Evolutionary conservation across 108 stramenopile species (phyloP).

Genomic region (Fragilariopsis cylindrus): DNA sequence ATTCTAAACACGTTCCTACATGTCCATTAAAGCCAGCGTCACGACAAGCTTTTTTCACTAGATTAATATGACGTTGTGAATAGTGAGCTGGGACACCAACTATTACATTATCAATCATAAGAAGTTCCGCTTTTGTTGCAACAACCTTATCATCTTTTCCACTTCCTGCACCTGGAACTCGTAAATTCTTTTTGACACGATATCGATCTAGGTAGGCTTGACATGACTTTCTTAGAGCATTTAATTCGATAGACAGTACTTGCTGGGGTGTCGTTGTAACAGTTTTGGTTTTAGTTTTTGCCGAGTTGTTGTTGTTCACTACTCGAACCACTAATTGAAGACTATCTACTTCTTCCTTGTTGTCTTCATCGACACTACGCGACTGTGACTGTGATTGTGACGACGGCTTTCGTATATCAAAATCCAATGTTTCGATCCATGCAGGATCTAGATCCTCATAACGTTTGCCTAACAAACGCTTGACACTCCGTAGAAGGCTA

Average conservation of each 20-base stretch:
- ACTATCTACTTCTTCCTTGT: constrained; percentile 25
- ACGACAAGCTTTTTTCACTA: constrained; percentile 54
- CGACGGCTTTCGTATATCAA: constrained; percentile 36
- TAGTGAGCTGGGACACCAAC: constrained; percentile 83
- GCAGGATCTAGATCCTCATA: constrained; percentile 47
- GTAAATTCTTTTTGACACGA: constrained; percentile 40
- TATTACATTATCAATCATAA: constrained; percentile 46
- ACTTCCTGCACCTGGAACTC: constrained; percentile 39
- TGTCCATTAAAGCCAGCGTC: constrained; percentile 68
- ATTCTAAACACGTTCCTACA: constrained; percentile 69
- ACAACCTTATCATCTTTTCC: neutral
- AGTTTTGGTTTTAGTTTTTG: constrained; percentile 44
- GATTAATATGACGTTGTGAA: constrained; percentile 51
- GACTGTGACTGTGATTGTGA: too few species aligned
- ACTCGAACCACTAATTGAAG: constrained; percentile 20
- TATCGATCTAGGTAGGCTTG: constrained; percentile 47
- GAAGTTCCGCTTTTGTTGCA: neutral
- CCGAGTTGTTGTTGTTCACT: constrained; percentile 33
- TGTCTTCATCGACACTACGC: constrained; percentile 24
- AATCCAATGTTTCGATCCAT: constrained; percentile 46
- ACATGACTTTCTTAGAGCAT: constrained; percentile 49
- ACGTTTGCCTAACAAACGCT: constrained; percentile 63
- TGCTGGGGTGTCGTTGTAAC: constrained; percentile 53
- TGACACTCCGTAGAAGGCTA: constrained; percentile 40
- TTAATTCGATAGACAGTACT: constrained; percentile 49